Evolutionary conservation across 208 protist genomes (phyloP), one percentile per base, ranked within the genome.

Genomic region (Leishmania tarentolae): DNA sequence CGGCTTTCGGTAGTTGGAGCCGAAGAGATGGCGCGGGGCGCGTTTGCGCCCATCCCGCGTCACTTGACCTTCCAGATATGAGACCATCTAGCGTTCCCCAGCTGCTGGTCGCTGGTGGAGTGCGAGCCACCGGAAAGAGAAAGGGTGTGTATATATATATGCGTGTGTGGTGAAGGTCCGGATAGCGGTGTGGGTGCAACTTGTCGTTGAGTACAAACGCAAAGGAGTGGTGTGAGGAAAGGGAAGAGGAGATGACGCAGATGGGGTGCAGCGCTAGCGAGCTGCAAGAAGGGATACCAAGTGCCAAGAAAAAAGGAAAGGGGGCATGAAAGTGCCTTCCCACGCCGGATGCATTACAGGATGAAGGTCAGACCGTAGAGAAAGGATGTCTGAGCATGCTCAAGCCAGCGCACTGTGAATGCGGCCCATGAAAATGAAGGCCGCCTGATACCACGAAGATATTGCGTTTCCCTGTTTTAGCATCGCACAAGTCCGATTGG

Each of bases 31-130:
- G 19, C 86, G 88, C n/a, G 93, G 91, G 4, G 93, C 93, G 31
- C 93, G 91, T 77, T 80, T 87, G 79, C 91, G 91, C 65, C 93
- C 93, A 73, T 97, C 93, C 24, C 83, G 84, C n/a, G 90, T 95
- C 46, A 77, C 70, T 75, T 81, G 71, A 13, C 78, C 80, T 66
- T 90, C 85, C 28, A 86, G 84, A 76, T 86, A 90, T 40, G 89
- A 87, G 28, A 79, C 73, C 57, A 90, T 74, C 56, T 31, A 35
- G 40, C 61, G 61, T 68, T 28, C 13, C 61, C 61, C 61, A 40
- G 61, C 31, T 68, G 31, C 59, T 66, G 28, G 28, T 31, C 31
- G 31, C 13, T 40, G 61, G 11, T 31, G 31, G 61, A 17, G 11
- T 68, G 31, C 69, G 69, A 46, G 31, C 69, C 44, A 53, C 66